A percentile compares a stretch with the other conserved stretches of the same genome.
These are phyloP conservation scores for Ceratobasidium sp. DNA, from an alignment of 1,284 basidiomycete species.

Conservation along the genomic window DNA sequence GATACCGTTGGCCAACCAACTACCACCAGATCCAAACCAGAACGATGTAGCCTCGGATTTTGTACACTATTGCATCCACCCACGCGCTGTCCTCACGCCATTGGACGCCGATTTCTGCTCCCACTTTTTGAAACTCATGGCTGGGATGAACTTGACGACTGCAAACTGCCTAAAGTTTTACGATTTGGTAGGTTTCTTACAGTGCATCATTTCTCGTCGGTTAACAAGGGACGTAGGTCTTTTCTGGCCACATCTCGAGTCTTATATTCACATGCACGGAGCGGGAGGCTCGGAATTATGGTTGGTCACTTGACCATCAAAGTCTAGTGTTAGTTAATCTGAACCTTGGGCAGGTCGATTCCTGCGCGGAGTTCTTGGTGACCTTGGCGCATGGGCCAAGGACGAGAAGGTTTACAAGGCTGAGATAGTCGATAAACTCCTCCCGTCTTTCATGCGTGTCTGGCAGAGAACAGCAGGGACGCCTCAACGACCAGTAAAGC, in stretches of 20 bases:
- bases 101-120: conserved; percentile 96
- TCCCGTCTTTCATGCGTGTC: conserved; percentile 25
- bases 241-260: conserved; percentile 81
- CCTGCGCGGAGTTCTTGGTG: conserved; percentile 75
- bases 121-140: conserved; percentile 86
- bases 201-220: conserved; percentile 45
- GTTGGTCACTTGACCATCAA: conserved; percentile 53
- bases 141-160: conserved; percentile 81
- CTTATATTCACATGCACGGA: conserved; percentile 92
- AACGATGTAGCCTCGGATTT: conserved; percentile 50
- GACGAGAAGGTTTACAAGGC: conserved; percentile 69
- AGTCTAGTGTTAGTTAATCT: not conserved
- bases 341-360: conserved; percentile 68
- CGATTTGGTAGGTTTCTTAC: conserved; percentile 65
- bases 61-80: conserved; percentile 90
- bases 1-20: not conserved
- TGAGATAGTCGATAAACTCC: conserved; percentile 62
- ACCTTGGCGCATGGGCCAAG: conserved; percentile 76
- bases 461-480: conserved; percentile 21
- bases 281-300: conserved; percentile 94
- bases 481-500: conserved; percentile 22
- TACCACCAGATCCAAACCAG: conserved; percentile 35
- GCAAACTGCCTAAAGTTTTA: conserved; percentile 88
- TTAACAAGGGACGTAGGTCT: conserved; percentile 59
- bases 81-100: conserved; percentile 87